Conservation (phyloP, 1,139 yeast species). For the Hyphopichia wangnamkhiaoensis region DNA sequence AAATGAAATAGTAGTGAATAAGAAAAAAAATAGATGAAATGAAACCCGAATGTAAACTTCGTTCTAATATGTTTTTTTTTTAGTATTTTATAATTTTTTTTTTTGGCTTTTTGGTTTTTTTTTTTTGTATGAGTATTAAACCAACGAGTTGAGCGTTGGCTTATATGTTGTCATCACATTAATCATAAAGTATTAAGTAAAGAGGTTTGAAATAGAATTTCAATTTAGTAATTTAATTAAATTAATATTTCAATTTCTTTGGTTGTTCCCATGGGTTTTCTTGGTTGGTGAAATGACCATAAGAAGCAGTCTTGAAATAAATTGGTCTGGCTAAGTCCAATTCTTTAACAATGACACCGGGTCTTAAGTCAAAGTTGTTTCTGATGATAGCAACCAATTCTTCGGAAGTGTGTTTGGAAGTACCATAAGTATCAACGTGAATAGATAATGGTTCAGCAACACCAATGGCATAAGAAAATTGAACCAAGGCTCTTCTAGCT, state of each 20-base stretch:
- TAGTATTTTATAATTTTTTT: neutral
- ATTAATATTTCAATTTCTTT: conserved; percentile 76
- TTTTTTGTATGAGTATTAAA: conserved; percentile 11
- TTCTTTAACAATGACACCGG: conserved; percentile 97
- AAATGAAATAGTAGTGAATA: conserved; percentile 14
- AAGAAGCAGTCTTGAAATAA: conserved; percentile 97
- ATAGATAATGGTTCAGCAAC: conserved; percentile 99
- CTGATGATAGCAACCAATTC: conserved; percentile 89
- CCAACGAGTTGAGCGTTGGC: conserved; percentile 59
- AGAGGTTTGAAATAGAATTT: too few relatives aligned
- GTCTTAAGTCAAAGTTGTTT: conserved; percentile 97
- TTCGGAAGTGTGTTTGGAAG: conserved; percentile 83
- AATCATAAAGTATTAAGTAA: conserved; percentile 31
- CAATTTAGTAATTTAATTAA: conserved; percentile 4
- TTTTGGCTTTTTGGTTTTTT: neutral
- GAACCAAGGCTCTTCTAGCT: conserved; percentile 97
- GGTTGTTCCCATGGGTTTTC: conserved; percentile 98
- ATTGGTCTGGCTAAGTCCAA: conserved; percentile 98
- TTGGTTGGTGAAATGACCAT: conserved; percentile 99
- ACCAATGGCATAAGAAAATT: conserved; percentile 99
- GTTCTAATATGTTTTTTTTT: conserved; percentile 5
- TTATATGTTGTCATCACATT: conserved; percentile 45
- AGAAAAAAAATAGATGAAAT: conserved; percentile 12
- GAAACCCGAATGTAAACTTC: conserved; percentile 10
- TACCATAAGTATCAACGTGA: conserved; percentile 97